Evolutionary conservation across 73 alveolate species (phyloP), one percentile per base, ranked within the genome.

Genomic region (Loxodes magnus): DNA sequence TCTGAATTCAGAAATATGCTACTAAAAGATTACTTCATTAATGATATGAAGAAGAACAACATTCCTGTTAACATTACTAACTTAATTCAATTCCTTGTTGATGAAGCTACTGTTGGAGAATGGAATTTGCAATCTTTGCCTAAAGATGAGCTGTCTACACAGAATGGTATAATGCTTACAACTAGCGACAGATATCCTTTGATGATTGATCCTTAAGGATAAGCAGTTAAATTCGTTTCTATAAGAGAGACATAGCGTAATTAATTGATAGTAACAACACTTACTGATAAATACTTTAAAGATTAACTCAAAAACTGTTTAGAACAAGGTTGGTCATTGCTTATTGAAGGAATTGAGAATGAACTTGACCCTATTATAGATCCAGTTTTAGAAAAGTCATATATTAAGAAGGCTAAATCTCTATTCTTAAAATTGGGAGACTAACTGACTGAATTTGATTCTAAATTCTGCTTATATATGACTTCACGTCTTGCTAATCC

Each of bases 351-450:
- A 57, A 94, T 96, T 26, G 99, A 96, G 77, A 94, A 94, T 56
- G 99, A 96, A 64, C 98, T 96, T 42, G 99, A 96, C 73, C 98
- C 99, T 3, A 93, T 94, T 83, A 89, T 96, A 31, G 99, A 94
- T 54, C 99, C 99, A 7, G 91, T 96, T 41, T 82, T 94, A 37
- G 99, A 96, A 71, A 94, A 84, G 75, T 97, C 91, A 74, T 83
- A 88, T 61, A 85, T 93, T 44, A 82, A 75, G 29, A 96, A 96
- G 74, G 98, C 96, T 42, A 84, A 79, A 50, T 79, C 70, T 63
- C 73, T 77, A 54, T 74, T 84, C 79, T 82, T 96, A 70, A 93
- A 79, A 69, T 84, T 96, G 50, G 78, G 96, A 36, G 99, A 96
- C 51, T 90, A 88, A 54, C 89, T 93, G 59, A 92, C 92, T 76